phyloP scores from a whole-genome alignment of 345 rosid species.

The Populus tremula region DNA sequence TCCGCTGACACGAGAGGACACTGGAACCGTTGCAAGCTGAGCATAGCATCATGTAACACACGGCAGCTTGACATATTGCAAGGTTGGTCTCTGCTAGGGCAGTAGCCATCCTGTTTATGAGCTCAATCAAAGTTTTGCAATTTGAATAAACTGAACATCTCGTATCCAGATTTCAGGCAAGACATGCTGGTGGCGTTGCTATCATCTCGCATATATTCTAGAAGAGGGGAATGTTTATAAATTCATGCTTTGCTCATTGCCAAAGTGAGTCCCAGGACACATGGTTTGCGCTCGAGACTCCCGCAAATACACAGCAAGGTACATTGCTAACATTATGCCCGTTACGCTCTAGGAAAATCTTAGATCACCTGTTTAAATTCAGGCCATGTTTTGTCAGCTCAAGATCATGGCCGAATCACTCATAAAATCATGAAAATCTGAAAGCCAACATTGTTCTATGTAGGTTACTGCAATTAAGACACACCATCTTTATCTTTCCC shows the following conservation, averaged over 20 bases:
- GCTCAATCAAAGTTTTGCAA: background rate
- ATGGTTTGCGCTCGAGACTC: slow-evolving; percentile 79
- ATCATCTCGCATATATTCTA: slow-evolving; percentile 41
- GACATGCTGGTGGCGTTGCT: slow-evolving; percentile 61
- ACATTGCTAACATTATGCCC: background rate
- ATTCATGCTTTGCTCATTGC: slow-evolving; percentile 96
- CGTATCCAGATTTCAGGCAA: slow-evolving; percentile 58
- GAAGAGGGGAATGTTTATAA: slow-evolving; percentile 77
- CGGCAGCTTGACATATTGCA: slow-evolving; percentile 57
- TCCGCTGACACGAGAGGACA: slow-evolving; percentile 61
- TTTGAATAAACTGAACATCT: background rate
- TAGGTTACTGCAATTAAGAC: background rate
- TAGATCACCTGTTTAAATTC: background rate
- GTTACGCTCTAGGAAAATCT: background rate
- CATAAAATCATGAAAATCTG: background rate
- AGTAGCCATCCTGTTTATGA: background rate
- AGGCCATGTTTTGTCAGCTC: background rate
- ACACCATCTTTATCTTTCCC: background rate
- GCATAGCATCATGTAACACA: slow-evolving; percentile 51
- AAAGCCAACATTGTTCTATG: background rate
- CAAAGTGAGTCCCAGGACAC: slow-evolving; percentile 84
- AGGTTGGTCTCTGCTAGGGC: slow-evolving; percentile 36
- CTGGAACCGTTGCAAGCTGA: slow-evolving; percentile 73
- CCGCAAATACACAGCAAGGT: slow-evolving; percentile 75
- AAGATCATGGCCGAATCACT: background rate